Base-by-base conservation (phyloP, 2,329 filamentous ascomycete species). In the Saccharata proteae region DNA sequence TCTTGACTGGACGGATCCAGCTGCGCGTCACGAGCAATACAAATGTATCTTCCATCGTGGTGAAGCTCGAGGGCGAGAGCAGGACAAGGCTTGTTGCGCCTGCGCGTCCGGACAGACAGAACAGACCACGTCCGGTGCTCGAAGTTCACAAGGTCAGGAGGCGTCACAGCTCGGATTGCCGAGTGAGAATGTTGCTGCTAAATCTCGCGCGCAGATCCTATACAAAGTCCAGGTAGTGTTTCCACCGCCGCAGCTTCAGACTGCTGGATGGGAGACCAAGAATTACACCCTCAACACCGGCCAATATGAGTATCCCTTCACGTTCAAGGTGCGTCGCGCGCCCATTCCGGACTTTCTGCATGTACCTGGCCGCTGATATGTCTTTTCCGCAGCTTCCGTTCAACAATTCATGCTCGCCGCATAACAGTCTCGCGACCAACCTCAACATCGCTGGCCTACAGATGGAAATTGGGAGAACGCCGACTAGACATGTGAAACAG, bases 1-100 rank as follows among this genome's bases (percentile, higher is more conserved):
- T 70, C 38, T 69, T 90, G 37, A 67, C 64, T 17, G 82, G 82
- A 32, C 55, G 54, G 36, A 60, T 70, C 15, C 38, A 58, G 6
- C 44, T 71, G 26, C 49, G 59, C 21, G 54, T 59, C 13, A 47
- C 51, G 5, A 63, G 54, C 41, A 55, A 57, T 14, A 58, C 55
- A 32, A 62, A 59, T 40, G 52, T 71, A 18, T 57, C 55, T 35
- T 57, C 53, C 22, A 76, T 90, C 40, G 65, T 83, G 21, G 80
- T 88, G 47, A 90, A 90, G 61, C 71, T 90, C 18, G 82, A 90
- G 50, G 82, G 82, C 43, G 80, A 90, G 57, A 75, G 75, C 28
- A 69, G 68, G 39, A 86, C 80, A 4, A 67, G 77, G 25, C 57
- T 84, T 52, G 61, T 55, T 51, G 70, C 39, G 58, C 71, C 44